Evolutionary conservation across 768 basidiomycete species (phyloP).

Genomic region (Suillus alpinus): DNA sequence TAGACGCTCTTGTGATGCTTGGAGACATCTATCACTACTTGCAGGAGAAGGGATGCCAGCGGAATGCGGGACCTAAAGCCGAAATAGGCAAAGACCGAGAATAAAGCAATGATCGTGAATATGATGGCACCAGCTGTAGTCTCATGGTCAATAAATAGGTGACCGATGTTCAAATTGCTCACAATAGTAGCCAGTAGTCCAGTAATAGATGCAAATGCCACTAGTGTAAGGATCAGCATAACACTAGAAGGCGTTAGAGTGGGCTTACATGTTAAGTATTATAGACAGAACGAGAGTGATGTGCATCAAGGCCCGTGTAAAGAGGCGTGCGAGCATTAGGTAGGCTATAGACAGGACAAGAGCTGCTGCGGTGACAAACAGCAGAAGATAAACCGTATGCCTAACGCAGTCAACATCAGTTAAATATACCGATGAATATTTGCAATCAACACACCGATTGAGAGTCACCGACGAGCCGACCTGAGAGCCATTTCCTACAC

Average conservation of each 20-base stretch:
- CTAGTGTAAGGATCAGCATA: constrained; percentile 31
- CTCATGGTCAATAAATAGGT: constrained; percentile 6
- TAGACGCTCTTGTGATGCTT: constrained; percentile 83
- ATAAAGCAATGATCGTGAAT: constrained; percentile 74
- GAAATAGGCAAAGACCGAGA: constrained; percentile 74
- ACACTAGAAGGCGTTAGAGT: neutral
- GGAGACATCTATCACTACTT: constrained; percentile 81
- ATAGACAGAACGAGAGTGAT: constrained; percentile 66
- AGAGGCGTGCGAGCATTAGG: constrained; percentile 66
- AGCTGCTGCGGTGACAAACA: constrained; percentile 68
- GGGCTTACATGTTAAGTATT: constrained; percentile 57
- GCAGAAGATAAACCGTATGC: constrained; percentile 72
- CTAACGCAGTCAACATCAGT: constrained; percentile 29
- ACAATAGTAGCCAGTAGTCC: constrained; percentile 71
- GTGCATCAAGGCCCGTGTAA: constrained; percentile 77
- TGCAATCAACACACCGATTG: constrained; percentile 48
- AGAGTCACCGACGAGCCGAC: constrained; percentile 61
- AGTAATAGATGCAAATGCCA: constrained; percentile 73
- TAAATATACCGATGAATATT: neutral
- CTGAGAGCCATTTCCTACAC: constrained; percentile 50
- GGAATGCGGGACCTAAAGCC: constrained; percentile 74
- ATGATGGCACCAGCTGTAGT: constrained; percentile 74
- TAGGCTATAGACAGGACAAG: constrained; percentile 64
- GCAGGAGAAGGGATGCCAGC: constrained; percentile 71
- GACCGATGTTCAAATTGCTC: constrained; percentile 27